Base-by-base conservation (phyloP, 768 basidiomycete genomes). In the Xanthoconium purpureum region DNA sequence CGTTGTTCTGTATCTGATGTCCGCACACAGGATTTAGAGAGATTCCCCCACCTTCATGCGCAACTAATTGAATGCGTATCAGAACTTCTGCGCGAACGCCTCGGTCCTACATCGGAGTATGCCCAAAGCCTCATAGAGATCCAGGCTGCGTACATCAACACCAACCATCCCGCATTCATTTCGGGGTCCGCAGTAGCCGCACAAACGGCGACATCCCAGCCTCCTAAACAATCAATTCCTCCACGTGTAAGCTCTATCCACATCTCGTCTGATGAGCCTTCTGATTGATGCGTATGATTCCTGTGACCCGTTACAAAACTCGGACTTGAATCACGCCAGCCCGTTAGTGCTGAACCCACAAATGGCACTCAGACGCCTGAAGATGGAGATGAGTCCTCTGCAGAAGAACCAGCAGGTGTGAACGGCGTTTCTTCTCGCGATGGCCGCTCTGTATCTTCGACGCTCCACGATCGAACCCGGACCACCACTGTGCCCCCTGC, bases 131-230 rank as follows among this genome's bases (percentile, higher is more conserved):
- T 99, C 65, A 98, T 99, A 64, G 85, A 88, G 64, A 99, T 99
- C 47, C 97, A 99, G 73, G 94, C 94, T 2, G 95, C 97, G 12
- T 99, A 99, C 70, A 98, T 99, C 79, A 99, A 99, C 72, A 98
- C 95, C 54, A 98, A 98, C 71, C 97, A 99, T 70, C 97, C 97
- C 7, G 83, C 91, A 33, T 98, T 98, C 73, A 87, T 95, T 54
- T 79, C 88, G 18, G 89, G 90, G 11, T 89, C 90, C 36, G 83
- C 88, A 42, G 68, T 78, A 11, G 82, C 84, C 56, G 79, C 84
- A 50, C 79, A 83, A 61, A 77, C 83, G 50, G 70, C 75, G 30
- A 68, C 71, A 17, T 58, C 70, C 28, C 66, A 78, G 71, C 63
- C 67, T 28, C 77, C 80, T 44, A 78, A 73, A 63, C 76, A 77